Evolutionary conservation across 2,329 filamentous ascomycete genomes (phyloP).

Genomic region (Magnaporthiopsis incrustans): DNA sequence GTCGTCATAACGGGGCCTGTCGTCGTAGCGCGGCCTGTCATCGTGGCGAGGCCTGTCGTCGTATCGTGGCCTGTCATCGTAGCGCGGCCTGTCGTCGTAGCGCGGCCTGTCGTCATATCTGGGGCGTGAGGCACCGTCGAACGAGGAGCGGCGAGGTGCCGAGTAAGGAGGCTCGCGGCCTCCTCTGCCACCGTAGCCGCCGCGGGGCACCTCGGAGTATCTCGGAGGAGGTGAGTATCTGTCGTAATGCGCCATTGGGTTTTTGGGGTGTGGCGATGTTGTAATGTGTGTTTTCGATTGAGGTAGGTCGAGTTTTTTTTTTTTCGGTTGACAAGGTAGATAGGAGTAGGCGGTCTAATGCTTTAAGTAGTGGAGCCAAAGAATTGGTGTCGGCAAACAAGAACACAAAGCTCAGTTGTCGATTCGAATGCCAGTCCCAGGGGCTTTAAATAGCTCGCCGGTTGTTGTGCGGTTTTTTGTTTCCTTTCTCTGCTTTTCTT

Average conservation of each 20-base stretch:
- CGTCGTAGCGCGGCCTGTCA: background rate
- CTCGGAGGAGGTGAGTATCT: slow-evolving; percentile 3
- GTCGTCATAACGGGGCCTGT: background rate
- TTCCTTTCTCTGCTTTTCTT: background rate
- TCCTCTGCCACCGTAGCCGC: background rate
- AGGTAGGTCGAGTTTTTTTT: too few relatives aligned
- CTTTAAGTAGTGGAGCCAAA: background rate
- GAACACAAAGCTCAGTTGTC: background rate
- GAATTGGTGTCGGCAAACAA: background rate
- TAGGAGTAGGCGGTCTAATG: background rate
- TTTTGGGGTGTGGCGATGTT: too few relatives aligned
- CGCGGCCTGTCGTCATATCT: slow-evolving; percentile 3
- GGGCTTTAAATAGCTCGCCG: background rate
- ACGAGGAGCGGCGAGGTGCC: background rate
- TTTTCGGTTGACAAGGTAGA: too few relatives aligned
- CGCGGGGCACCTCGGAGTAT: background rate
- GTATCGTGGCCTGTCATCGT: background rate
- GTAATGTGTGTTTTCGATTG: background rate
- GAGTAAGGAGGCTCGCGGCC: background rate
- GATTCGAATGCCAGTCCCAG: background rate
- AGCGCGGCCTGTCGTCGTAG: slow-evolving; percentile 1
- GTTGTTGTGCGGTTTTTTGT: background rate
- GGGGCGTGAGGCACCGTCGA: background rate
- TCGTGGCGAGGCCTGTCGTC: background rate
- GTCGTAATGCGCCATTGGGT: slow-evolving; percentile 4